phyloP scores from a whole-genome alignment of 2,329 filamentous ascomycete genomes.

The Verticillium longisporum region DNA sequence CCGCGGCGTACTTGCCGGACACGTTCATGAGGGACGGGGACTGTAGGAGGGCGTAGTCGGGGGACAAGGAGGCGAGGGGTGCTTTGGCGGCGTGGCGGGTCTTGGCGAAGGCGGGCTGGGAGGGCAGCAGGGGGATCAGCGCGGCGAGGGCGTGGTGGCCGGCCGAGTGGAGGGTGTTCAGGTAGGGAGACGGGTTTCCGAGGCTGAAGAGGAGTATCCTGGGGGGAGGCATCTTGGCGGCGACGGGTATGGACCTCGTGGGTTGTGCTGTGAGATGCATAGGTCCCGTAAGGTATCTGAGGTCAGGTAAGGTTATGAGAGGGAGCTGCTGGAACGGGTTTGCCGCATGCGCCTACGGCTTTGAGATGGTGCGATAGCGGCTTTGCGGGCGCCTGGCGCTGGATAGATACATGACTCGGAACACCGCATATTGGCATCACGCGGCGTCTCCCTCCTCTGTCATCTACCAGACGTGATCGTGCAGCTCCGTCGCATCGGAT shows the following conservation, averaged over 20 bases:
- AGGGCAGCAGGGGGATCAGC: slow-evolving; percentile 42
- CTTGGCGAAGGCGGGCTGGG: slow-evolving; percentile 42
- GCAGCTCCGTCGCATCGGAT: background rate
- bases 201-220: slow-evolving; percentile 77
- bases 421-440: background rate
- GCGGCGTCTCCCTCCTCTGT: too few relatives aligned
- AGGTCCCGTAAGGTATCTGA: too few relatives aligned
- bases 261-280: background rate
- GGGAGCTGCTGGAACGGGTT: background rate
- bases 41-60: slow-evolving; percentile 63
- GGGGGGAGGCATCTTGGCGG: slow-evolving; percentile 17
- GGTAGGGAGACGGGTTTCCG: slow-evolving; percentile 74
- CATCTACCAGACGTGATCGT: background rate
- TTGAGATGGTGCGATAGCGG: background rate
- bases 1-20: slow-evolving; percentile 62
- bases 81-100: slow-evolving; percentile 40
- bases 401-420: background rate
- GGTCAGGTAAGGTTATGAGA: too few relatives aligned
- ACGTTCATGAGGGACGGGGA: slow-evolving; percentile 79
- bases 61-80: slow-evolving; percentile 38
- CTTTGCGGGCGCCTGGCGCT: background rate
- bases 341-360: background rate
- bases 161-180: slow-evolving; percentile 76
- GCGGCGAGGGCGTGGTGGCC: slow-evolving; percentile 71
- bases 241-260: background rate